Evolutionary conservation across 306 rosid genomes (phyloP), one percentile per base, ranked within the genome.

Genomic region (Senna tora): DNA sequence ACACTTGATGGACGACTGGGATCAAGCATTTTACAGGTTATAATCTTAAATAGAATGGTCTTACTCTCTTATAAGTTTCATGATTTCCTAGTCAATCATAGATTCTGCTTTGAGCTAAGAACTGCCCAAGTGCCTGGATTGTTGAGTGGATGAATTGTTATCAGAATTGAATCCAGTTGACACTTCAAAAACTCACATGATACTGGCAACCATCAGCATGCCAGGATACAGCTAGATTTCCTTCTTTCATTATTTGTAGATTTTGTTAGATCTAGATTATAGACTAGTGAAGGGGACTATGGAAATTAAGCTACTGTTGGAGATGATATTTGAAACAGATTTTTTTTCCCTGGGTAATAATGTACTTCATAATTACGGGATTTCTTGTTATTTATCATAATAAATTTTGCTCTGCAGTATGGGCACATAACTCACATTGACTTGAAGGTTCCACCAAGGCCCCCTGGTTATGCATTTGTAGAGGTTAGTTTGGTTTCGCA

Each of bases 381-480:
- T 5, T 65, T 15, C 78, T 47, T 56, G 46, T 25, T 25, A 15
- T 58, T 69, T 32, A 19, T 70, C 14, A 45, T 67, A 8, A 51
- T 59, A 51, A 47, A 43, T 39, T 69, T 75, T 51, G 19, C 25
- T 39, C 54, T 30, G 72, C 84, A 95, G 99, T 95, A 89, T 81
- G 99, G 97, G 59, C 96, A 84, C 76, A 87, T 95, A 66, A 85
- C 93, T 4, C 96, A 95, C 69, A 88, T 95, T 77, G 97, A 95
- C 78, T 85, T 92, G 14, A 95, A 95, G 87, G 99, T 95, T 42
- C 99, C 99, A 5, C 99, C 99, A 17, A 95, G 97, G 75, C 99
- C 99, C 30, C 99, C 99, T 20, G 99, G 97, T 62, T 95, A 95
- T 75, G 99, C 99, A 53, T 95, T 95, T 80, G 96, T 95, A 43